phyloP scores from a whole-genome alignment of 2,329 filamentous ascomycete genomes.

The Harringtonia lauricola region DNA sequence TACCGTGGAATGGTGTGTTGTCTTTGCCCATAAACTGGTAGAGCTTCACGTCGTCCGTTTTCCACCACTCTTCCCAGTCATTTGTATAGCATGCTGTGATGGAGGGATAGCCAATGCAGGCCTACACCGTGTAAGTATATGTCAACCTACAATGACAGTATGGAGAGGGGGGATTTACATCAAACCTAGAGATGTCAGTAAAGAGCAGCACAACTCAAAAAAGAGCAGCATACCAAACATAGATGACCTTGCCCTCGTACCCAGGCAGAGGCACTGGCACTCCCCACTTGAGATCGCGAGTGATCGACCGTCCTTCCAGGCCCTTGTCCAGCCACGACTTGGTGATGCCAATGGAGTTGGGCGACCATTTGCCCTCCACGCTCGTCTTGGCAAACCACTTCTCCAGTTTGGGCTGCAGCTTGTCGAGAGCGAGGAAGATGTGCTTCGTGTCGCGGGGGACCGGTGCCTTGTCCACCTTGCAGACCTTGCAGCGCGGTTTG shows the following conservation, averaged over 20 bases:
- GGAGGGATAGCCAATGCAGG: slow-evolving; percentile 94
- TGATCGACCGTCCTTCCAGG: slow-evolving; percentile 78
- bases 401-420: slow-evolving; percentile 65
- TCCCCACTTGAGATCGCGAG: slow-evolving; percentile 88
- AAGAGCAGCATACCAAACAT: slow-evolving; percentile 41
- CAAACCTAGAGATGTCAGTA: slow-evolving; percentile 4
- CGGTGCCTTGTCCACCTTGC: slow-evolving; percentile 79
- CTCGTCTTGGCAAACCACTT: slow-evolving; percentile 67
- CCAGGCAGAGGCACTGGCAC: slow-evolving; percentile 42
- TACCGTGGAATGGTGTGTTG: slow-evolving; percentile 64
- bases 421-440: slow-evolving; percentile 78
- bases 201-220: neutral
- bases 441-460: slow-evolving; percentile 78
- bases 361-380: slow-evolving; percentile 64
- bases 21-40: slow-evolving; percentile 97
- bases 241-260: slow-evolving; percentile 62
- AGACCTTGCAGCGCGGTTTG: slow-evolving; percentile 90
- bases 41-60: slow-evolving; percentile 73
- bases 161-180: no score
- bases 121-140: slow-evolving; percentile 30
- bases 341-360: slow-evolving; percentile 66
- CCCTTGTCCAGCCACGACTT: slow-evolving; percentile 76
- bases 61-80: slow-evolving; percentile 87
- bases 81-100: slow-evolving; percentile 85
- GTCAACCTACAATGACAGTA: no score